Base-by-base conservation (phyloP, 768 basidiomycete genomes). In the Botryobasidium botryosum region DNA sequence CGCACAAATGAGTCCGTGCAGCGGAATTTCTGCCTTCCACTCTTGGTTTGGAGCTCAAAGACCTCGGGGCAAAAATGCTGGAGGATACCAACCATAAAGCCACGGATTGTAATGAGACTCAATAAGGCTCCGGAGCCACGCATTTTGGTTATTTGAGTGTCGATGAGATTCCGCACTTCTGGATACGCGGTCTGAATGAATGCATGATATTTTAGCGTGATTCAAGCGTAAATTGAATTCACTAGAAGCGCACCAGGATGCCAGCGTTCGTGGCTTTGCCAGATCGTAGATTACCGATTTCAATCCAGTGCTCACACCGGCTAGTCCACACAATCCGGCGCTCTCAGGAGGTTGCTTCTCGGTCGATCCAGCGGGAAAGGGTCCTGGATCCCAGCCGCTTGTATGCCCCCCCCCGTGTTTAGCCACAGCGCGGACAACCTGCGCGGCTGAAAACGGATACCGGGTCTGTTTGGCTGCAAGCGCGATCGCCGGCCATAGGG, bases 21-120 rank as follows among this genome's bases (percentile, higher is more conserved):
- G 37, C 43, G 48, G 67, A 64, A 4, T 17, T 31, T 6, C 45
- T 51, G 1, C n/a, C n/a, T n/a, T n/a, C 63, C 61, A 40, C 61
- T 55, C 13, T 28, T 27, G 21, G 52, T 50, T n/a, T 29, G 29
- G 7, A 51, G 46, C 3, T 45, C 23, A 33, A 66, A 56, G 5
- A 66, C 49, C 26, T 55, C 50, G 0, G 64, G 61, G 10, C 33
- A 39, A 6, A 43, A 42, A 15, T 52, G 17, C 7, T 48, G 13
- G 31, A 64, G 56, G 4, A 35, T 49, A 0, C 58, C 59, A 27
- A 64, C 45, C 35, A 64, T 55, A n/a, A 64, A 47, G 1, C 48
- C 63, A 0, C 56, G 52, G 5, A 54, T 51, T 4, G 58, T 57
- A 12, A 54, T 29, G 4, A 63, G 18, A 3, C 53, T 51, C 2